phyloP scores from a whole-genome alignment of 2,329 filamentous ascomycete genomes.

The Penicillium hesseltinei region DNA sequence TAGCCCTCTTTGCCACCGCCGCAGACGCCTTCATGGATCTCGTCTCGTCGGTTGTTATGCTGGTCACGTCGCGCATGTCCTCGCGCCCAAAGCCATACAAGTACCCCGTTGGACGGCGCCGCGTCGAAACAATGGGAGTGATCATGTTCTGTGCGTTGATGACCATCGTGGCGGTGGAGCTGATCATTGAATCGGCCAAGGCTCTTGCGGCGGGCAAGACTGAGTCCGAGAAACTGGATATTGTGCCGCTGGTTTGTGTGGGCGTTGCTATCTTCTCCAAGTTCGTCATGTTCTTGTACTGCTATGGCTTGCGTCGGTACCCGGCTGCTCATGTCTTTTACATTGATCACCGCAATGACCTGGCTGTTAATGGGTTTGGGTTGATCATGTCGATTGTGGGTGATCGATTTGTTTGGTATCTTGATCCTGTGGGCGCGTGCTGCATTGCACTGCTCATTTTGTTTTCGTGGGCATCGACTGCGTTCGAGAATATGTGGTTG shows the following conservation, averaged over 20 bases:
- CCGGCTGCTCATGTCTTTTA: conserved; percentile 12
- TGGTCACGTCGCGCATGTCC: conserved; percentile 11
- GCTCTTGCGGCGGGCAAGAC: conserved; percentile 2
- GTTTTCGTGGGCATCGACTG: conserved; percentile 12
- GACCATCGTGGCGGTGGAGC: conserved; percentile 2
- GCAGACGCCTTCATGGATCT: conserved; percentile 15
- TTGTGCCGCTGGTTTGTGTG: conserved; percentile 10
- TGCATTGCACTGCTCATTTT: conserved; percentile 12
- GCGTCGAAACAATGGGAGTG: conserved; percentile 12
- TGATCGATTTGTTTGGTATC: conserved; percentile 12
- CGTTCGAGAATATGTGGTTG: conserved; percentile 13
- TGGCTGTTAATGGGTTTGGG: conserved; percentile 12
- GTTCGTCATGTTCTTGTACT: conserved; percentile 7
- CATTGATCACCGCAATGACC: conserved; percentile 12
- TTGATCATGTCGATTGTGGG: conserved; percentile 12
- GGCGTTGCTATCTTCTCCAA: conserved; percentile 13
- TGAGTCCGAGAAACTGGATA: conserved; percentile 2
- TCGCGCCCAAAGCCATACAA: conserved; percentile 13
- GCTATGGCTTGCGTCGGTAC: conserved; percentile 9
- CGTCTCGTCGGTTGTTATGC: conserved; percentile 12
- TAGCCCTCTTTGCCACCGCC: conserved; percentile 9
- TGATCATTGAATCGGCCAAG: conserved; percentile 10
- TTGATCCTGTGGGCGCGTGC: conserved; percentile 11
- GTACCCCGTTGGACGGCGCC: conserved; percentile 12
- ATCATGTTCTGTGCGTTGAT: conserved; percentile 13